These are phyloP conservation scores for Yamadazyma diddensiae DNA, from an alignment of 1,139 yeast species.

Conservation along the genomic window DNA sequence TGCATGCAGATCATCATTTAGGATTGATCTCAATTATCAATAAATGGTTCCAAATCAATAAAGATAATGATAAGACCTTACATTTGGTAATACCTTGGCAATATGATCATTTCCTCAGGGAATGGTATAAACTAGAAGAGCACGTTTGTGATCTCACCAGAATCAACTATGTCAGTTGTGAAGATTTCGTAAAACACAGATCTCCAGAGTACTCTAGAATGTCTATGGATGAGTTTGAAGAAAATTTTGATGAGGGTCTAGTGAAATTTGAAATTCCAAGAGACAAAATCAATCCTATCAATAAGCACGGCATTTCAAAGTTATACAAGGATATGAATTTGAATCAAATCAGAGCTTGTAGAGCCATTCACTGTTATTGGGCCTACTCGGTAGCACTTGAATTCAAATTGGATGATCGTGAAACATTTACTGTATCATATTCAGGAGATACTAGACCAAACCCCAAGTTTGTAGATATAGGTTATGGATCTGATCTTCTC, in stretches of 20 bases:
- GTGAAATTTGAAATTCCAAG: slow-evolving; percentile 19
- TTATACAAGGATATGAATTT: slow-evolving; percentile 29
- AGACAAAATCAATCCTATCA: slow-evolving; percentile 18
- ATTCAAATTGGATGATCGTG: slow-evolving; percentile 32
- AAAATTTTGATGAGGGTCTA: slow-evolving; percentile 23
- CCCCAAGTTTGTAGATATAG: slow-evolving; percentile 55
- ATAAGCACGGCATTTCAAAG: slow-evolving; percentile 15
- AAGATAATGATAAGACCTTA: slow-evolving; percentile 30
- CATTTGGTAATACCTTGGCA: slow-evolving; percentile 76
- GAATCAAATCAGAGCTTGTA: slow-evolving; percentile 50
- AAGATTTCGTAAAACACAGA: slow-evolving; percentile 44
- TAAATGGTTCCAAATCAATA: slow-evolving; percentile 56
- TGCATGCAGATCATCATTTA: slow-evolving; percentile 96
- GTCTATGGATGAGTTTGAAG: slow-evolving; percentile 31
- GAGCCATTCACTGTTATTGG: slow-evolving; percentile 83
- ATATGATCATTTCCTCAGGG: slow-evolving; percentile 61
- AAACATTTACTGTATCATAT: slow-evolving; percentile 68
- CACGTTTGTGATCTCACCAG: slow-evolving; percentile 37
- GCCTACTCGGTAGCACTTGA: slow-evolving; percentile 71
- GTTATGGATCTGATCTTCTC: slow-evolving; percentile 66
- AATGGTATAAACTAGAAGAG: slow-evolving; percentile 64
- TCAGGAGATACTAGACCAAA: slow-evolving; percentile 96
- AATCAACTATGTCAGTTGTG: slow-evolving; percentile 63
- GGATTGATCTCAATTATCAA: slow-evolving; percentile 72
- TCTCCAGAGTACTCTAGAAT: slow-evolving; percentile 27